Evolutionary conservation across 1,139 yeast species (phyloP), one percentile per base, ranked within the genome.

Genomic region (Geotrichum klebahnii): DNA sequence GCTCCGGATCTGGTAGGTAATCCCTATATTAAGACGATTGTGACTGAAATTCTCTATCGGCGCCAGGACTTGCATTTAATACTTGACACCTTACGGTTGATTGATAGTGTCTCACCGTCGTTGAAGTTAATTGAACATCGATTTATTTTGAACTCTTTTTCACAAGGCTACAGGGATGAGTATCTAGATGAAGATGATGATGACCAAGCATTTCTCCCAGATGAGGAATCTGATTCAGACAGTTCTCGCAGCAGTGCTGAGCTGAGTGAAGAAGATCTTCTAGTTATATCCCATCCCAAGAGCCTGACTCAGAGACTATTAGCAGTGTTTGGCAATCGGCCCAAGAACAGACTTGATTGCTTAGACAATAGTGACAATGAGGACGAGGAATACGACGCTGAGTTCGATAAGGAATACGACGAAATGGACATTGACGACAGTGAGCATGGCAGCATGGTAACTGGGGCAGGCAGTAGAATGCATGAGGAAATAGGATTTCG

Each of bases 11-110:
- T 46, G 14, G 31, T n/a, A 12, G 23, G 40, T 22, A 42, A 35
- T 16, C 39, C 43, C 16, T 17, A 28, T 12, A 42, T 42, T 22
- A 47, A 41, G 16, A 36, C 44, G 6, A 35, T 47, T 5, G 44
- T 47, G 22, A 42, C 51, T 8, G 51, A 47, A 28, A 42, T 47
- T n/a, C 40, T 47, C 8, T 47, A 42, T 31, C 22, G 51, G 14
- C 51, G 51, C 17, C 46, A 47, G 22, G 51, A 47, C 38, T 23
- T 47, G 29, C 46, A 42, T 31, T 20, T 41, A 23, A 42, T 47
- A 12, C 39, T 47, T 5, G 46, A 42, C 33, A 47, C 44, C n/a
- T 31, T 47, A 16, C 41, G 37, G 43, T 22, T 24, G 28, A 47
- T 47, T 34, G 51, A 47, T 43, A 19, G 23, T 16, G 51, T 47